Conservation (phyloP, 345 rosid genomes). For the Cochlearia excelsa region DNA sequence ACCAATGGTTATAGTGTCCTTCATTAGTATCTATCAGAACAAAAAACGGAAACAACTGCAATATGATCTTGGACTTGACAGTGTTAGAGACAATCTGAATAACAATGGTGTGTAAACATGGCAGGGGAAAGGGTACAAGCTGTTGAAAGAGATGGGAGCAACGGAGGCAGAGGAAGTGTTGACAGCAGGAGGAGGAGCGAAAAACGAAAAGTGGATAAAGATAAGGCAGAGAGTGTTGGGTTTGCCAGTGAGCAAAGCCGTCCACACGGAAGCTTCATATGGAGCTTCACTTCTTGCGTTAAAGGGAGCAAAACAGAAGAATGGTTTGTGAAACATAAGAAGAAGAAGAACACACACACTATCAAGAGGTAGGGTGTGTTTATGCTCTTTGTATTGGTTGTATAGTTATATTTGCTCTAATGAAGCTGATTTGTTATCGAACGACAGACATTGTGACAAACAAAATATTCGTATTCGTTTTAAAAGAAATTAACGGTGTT, state of each 20-base stretch:
- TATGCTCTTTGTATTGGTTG: no score
- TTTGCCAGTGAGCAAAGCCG: constrained; percentile 63
- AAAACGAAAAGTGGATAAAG: constrained; percentile 73
- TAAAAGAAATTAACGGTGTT: no score
- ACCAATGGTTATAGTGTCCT: neutral
- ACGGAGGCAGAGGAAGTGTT: constrained; percentile 72
- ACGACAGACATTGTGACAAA: no score
- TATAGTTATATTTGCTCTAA: no score
- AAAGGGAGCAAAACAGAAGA: constrained; percentile 46
- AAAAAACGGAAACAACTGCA: no score
- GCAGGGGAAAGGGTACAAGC: constrained; percentile 65
- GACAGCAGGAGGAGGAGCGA: constrained; percentile 88
- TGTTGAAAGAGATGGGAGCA: constrained; percentile 79
- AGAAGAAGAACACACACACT: no score
- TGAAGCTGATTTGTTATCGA: no score
- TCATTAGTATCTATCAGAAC: neutral
- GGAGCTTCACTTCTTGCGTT: constrained; percentile 86
- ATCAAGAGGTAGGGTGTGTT: no score
- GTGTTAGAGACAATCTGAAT: no score
- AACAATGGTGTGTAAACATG: neutral
- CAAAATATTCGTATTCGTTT: no score
- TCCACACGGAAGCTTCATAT: constrained; percentile 83
- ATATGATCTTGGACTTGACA: neutral
- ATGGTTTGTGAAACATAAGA: constrained; percentile 1
- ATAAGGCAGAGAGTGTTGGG: constrained; percentile 72